A percentile compares a stretch with the other conserved stretches of the same genome.
Conservation (phyloP, 306 rosid genomes). For the Lathyrus aphaca region DNA sequence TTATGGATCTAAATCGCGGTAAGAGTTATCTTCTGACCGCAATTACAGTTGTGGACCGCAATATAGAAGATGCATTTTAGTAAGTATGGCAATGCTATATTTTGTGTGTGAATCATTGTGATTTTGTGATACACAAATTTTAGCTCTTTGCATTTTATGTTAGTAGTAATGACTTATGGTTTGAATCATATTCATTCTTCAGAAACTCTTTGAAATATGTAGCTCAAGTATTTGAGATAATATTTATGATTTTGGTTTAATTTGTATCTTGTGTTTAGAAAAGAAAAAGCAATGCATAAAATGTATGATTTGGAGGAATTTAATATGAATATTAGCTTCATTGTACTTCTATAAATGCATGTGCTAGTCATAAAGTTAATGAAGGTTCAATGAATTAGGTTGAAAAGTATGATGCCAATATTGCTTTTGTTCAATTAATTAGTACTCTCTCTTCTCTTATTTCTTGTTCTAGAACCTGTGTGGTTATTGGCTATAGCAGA, state of each 20-base stretch:
- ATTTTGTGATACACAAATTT: neutral
- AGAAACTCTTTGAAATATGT: neutral
- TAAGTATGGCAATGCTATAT: slow-evolving; percentile 9
- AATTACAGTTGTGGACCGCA: neutral
- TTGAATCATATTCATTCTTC: neutral
- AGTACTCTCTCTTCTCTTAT: neutral
- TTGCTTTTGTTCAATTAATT: neutral
- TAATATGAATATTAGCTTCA: neutral
- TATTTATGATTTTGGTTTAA: neutral
- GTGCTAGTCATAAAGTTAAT: neutral
- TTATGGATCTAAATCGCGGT: neutral
- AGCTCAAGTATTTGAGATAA: neutral
- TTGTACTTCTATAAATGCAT: neutral
- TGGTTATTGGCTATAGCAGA: neutral
- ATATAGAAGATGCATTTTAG: neutral
- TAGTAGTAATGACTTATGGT: neutral
- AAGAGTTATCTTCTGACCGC: neutral
- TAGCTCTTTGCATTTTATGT: neutral
- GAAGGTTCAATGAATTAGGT: neutral
- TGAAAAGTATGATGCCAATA: neutral
- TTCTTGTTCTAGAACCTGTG: neutral
- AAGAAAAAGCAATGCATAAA: neutral
- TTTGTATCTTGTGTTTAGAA: neutral
- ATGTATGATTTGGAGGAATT: neutral
- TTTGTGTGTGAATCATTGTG: neutral